Evolutionary conservation across 2,329 filamentous ascomycete species (phyloP), one percentile per base, ranked within the genome.

Genomic region (Scedosporium minutisporum): DNA sequence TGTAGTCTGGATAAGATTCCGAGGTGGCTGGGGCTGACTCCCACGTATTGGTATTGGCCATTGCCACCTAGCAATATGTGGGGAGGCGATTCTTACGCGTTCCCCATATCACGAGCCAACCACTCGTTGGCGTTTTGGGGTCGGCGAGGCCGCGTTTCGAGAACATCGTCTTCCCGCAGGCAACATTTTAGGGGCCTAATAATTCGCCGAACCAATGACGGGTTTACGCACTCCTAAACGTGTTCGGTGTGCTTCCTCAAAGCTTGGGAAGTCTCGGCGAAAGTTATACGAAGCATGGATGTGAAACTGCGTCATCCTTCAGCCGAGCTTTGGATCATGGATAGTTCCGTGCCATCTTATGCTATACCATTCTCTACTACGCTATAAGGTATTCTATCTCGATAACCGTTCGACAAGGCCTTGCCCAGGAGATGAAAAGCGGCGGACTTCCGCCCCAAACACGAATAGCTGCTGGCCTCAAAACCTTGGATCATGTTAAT

Each of bases 151-250:
- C 51, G 51, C 21, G 12, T 14, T 25, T 25, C 23, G 18, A 55
- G 51, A 55, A 23, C 51, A 27, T 23, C 18, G 18, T 18, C 51
- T 55, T 27, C 7, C 51, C 51, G 10, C 23, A 60, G 58, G 58
- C 58, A 60, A 48, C 27, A 60, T 29, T 48, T 60, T 60, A 53
- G 41, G 58, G 58, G 42, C 58, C 58, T 60, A 53, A n/a, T 10
- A 51, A 44, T 42, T 10, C 18, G 29, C 48, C 48, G 27, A 21
- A 10, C 12, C 27, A 55, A 44, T 42, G 18, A 27, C 18, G 12
- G 12, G 51, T 14, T 23, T 25, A 4, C 44, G 18, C 21, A 55
- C 9, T 25, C 23, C 23, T 27, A 14, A 29, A 29, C 12, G 18
- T 55, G 51, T 10, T 55, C 18, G 23, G 23, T 27, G 51, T 23